phyloP scores from a whole-genome alignment of 75 land plant species.

The Cryptomeria japonica region DNA sequence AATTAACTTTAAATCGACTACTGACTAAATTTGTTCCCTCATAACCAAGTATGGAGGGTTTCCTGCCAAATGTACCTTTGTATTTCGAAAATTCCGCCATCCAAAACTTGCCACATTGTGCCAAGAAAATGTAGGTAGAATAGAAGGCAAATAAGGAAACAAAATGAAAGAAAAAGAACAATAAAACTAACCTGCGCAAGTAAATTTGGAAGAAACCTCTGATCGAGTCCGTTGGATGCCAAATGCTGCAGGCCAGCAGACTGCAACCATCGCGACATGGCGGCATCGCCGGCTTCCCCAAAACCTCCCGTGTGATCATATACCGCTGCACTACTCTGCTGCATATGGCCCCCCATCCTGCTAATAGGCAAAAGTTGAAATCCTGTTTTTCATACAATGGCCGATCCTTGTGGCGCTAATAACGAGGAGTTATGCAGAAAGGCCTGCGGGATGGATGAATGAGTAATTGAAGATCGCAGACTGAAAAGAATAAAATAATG shows the following conservation, averaged over 20 bases:
- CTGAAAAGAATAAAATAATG: not conserved
- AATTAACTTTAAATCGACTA: not conserved
- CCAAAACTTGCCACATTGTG: too few relatives aligned
- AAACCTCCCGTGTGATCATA: conserved; percentile 10
- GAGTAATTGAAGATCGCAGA: not conserved
- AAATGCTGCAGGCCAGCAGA: conserved; percentile 53
- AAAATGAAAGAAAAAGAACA: not conserved
- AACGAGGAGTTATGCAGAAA: not conserved
- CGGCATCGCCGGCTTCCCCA: conserved; percentile 26
- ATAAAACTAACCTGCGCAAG: conserved; percentile 36
- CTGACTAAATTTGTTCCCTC: not conserved
- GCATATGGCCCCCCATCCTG: conserved; percentile 34
- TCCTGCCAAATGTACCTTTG: too few relatives aligned
- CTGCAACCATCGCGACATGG: conserved; percentile 51
- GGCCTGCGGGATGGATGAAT: not conserved
- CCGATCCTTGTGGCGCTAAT: not conserved
- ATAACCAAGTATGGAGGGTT: not conserved
- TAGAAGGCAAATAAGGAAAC: not conserved
- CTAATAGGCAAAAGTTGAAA: conserved; percentile 30
- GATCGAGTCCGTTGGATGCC: conserved; percentile 50
- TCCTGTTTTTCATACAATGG: not conserved
- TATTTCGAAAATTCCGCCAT: too few relatives aligned
- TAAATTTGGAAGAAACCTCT: conserved; percentile 36
- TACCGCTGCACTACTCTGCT: conserved; percentile 16
- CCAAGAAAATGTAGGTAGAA: conserved; percentile 5